Percentiles rank a stretch among this genome's conserved stretches.
Evolutionary conservation across 2,329 filamentous ascomycete species (phyloP).

Genomic region (Colletotrichum falcatum): DNA sequence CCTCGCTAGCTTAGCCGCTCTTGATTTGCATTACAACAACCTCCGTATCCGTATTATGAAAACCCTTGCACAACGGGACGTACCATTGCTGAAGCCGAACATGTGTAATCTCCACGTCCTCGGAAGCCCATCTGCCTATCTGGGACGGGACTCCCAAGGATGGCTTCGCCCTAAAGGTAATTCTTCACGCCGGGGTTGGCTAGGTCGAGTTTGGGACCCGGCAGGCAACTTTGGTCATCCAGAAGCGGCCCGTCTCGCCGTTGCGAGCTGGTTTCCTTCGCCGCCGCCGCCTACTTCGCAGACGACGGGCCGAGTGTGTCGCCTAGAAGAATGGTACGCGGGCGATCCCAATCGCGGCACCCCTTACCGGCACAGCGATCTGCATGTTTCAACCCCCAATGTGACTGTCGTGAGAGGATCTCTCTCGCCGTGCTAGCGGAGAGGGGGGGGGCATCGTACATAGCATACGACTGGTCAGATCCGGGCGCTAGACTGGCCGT

Average conservation of each 20-base stretch:
- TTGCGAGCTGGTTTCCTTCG: too few species aligned
- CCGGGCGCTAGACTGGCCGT: constrained; percentile 1
- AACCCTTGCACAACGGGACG: background rate
- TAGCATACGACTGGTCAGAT: background rate
- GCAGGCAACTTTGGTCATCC: background rate
- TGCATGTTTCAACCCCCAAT: constrained; percentile 36
- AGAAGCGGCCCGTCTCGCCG: background rate
- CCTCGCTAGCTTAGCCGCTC: background rate
- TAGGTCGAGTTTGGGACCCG: background rate
- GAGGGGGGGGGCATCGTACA: background rate
- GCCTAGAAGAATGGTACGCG: constrained; percentile 9
- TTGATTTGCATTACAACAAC: background rate
- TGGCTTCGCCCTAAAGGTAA: background rate
- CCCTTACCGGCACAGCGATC: constrained; percentile 10
- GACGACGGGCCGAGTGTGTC: background rate
- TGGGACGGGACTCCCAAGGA: background rate
- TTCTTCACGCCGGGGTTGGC: too few species aligned
- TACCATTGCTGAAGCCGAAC: background rate
- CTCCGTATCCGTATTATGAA: background rate
- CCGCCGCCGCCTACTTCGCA: background rate
- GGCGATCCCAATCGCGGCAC: constrained; percentile 30
- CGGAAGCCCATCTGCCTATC: background rate
- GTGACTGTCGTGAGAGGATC: constrained; percentile 1
- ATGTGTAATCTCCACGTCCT: background rate
- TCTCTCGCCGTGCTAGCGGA: background rate